Evolutionary conservation across 1,284 basidiomycete species (phyloP), one percentile per base, ranked within the genome.

Genomic region (Paramarasmius palmivorus): DNA sequence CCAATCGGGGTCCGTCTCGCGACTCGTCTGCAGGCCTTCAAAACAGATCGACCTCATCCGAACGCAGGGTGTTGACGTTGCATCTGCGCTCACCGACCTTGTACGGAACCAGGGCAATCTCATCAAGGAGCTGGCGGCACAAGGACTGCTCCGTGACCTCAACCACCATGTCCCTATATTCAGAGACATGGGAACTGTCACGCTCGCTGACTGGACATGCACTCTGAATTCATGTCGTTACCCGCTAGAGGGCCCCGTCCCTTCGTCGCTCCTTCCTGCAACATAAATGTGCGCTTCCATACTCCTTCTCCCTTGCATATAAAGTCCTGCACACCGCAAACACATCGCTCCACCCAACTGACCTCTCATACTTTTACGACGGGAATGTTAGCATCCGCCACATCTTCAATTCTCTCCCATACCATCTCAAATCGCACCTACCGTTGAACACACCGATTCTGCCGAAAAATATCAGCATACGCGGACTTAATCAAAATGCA

Each of bases 191-290:
- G 67, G 70, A 2, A 19, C 23, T 0, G 65, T 73, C 14, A 71
- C 67, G 0, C 54, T 70, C 1, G 61, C 62, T 0, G 70, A 73
- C 52, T 71, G 68, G 68, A 63, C 59, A 0, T 72, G 70, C 49
- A 5, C 29, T 1, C 45, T 61, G 35, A 67, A 65, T 53, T 38
- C 53, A 1, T 72, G 68, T 46, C 29, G 25, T 9, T 50, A 55
- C 20, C 67, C 68, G 0, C 53, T 67, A 4, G 56, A 62, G 37
- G 52, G 46, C n/a, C 9, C 8, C 15, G 10, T 54, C 59, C 32
- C 55, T 58, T 20, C 14, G 41, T 39, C 45, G 32, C 14, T 45
- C 47, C 4, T 56, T 58, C n/a, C n/a, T n/a, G n/a, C n/a, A n/a
- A n/a, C n/a, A n/a, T n/a, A n/a, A n/a, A n/a, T n/a, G n/a, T n/a